Conservation (phyloP, 306 rosid genomes). For the Macrotyloma uniflorum region DNA sequence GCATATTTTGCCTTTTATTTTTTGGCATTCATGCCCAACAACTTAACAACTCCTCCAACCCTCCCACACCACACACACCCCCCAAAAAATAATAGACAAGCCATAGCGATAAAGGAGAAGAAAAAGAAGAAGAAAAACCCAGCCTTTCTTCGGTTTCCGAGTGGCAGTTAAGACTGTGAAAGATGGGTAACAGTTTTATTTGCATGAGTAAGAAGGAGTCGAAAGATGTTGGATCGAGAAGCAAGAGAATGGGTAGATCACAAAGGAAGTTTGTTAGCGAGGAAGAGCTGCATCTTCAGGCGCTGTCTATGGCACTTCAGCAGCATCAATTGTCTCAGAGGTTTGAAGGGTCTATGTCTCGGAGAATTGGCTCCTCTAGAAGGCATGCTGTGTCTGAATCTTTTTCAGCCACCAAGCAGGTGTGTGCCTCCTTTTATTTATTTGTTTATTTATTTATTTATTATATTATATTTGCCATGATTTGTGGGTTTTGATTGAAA, state of each 20-base stretch:
- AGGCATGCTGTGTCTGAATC: conserved; percentile 71
- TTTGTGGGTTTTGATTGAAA: conserved; percentile 16
- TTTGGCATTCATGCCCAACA: conserved; percentile 45
- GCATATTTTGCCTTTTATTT: conserved; percentile 30
- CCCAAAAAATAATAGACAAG: no score
- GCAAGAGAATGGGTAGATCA: conserved; percentile 85
- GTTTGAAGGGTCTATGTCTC: conserved; percentile 95
- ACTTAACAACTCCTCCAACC: conserved; percentile 38
- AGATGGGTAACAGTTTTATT: conserved; percentile 88
- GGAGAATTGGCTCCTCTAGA: conserved; percentile 84
- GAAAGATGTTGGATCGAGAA: conserved; percentile 84
- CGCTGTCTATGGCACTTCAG: conserved; percentile 88
- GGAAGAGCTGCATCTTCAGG: conserved; percentile 92
- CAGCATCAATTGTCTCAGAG: conserved; percentile 96
- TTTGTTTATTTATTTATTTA: neutral
- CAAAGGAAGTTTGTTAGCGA: conserved; percentile 83
- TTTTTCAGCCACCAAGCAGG: conserved; percentile 65
- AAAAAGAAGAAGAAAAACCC: neutral
- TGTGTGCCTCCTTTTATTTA: neutral
- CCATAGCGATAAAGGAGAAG: neutral
- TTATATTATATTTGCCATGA: neutral
- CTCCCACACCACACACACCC: conserved; percentile 19
- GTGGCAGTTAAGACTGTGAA: conserved; percentile 20
- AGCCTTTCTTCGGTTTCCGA: neutral
- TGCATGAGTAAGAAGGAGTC: conserved; percentile 83